These are phyloP conservation scores for Mercurialis annua DNA, from an alignment of 345 rosid genomes.

Conservation along the genomic window DNA sequence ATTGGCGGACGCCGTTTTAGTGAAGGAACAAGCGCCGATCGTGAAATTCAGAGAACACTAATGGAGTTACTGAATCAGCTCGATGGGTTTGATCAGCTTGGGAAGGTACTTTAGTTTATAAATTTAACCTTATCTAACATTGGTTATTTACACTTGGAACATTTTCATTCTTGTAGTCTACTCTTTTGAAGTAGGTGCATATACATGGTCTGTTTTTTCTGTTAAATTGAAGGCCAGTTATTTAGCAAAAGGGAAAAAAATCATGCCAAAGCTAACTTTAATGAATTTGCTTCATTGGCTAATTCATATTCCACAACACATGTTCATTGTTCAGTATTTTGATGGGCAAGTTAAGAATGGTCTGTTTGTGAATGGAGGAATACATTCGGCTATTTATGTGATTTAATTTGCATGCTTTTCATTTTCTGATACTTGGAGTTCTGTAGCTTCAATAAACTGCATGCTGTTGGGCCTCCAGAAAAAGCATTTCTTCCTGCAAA, in stretches of 20 bases:
- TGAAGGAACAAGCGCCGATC: conserved; percentile 98
- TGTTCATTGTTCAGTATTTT: no score
- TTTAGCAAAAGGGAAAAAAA: neutral
- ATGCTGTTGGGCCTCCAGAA: neutral
- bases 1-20: conserved; percentile 98
- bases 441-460: neutral
- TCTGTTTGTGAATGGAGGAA: no score
- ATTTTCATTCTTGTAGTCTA: neutral
- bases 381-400: no score
- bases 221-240: no score
- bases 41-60: conserved; percentile 95
- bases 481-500: neutral
- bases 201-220: neutral
- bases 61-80: conserved; percentile 98
- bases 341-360: no score
- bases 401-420: no score
- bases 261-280: neutral
- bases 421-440: neutral
- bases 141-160: neutral
- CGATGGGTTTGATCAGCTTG: conserved; percentile 96
- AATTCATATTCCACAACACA: neutral
- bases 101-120: conserved; percentile 57
- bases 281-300: neutral
- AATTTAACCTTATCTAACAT: neutral
- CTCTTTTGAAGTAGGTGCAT: neutral